Percentiles rank a stretch among this genome's conserved stretches.
Evolutionary conservation across 2,329 filamentous ascomycete genomes (phyloP).

Genomic region (Orbilia brochopaga): DNA sequence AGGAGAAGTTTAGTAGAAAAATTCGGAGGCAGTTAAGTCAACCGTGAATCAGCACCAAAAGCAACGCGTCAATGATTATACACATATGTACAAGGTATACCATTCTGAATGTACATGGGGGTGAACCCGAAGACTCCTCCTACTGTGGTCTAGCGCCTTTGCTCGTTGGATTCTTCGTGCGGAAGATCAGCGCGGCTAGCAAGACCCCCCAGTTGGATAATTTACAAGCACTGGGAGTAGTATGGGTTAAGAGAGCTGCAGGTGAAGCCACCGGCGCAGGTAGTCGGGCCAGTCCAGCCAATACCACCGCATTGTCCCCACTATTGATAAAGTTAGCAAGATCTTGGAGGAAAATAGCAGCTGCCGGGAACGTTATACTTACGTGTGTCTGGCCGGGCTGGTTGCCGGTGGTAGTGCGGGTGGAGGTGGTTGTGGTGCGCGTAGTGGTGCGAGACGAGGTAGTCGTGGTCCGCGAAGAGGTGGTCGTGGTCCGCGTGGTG

Average conservation of each 20-base stretch:
- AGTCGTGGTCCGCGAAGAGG: conserved; percentile 3
- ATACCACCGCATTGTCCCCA: conserved; percentile 54
- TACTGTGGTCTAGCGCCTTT: background rate
- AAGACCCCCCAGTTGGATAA: conserved; percentile 14
- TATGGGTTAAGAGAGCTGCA: conserved; percentile 52
- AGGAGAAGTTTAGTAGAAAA: conserved; percentile 25
- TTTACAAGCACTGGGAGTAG: conserved; percentile 55
- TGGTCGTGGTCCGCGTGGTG: conserved; percentile 14
- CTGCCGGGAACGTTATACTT: background rate
- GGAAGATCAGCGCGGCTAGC: conserved; percentile 23
- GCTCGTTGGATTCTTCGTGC: conserved; percentile 22
- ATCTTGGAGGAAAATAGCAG: conserved; percentile 4
- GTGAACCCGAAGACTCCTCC: conserved; percentile 9
- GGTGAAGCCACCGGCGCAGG: conserved; percentile 48
- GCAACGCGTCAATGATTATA: conserved; percentile 24
- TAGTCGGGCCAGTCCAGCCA: conserved; percentile 51
- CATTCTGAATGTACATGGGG: conserved; percentile 46
- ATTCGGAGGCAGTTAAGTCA: conserved; percentile 2
- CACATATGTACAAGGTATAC: conserved; percentile 47
- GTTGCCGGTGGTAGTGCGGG: conserved; percentile 21
- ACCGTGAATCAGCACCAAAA: conserved; percentile 2
- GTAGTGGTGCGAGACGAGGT: conserved; percentile 10
- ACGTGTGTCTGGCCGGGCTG: conserved; percentile 5
- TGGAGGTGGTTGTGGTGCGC: conserved; percentile 13
- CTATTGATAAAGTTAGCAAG: background rate